Conservation (phyloP, 2,329 filamentous ascomycete species). For the Aspergillus ibericus region DNA sequence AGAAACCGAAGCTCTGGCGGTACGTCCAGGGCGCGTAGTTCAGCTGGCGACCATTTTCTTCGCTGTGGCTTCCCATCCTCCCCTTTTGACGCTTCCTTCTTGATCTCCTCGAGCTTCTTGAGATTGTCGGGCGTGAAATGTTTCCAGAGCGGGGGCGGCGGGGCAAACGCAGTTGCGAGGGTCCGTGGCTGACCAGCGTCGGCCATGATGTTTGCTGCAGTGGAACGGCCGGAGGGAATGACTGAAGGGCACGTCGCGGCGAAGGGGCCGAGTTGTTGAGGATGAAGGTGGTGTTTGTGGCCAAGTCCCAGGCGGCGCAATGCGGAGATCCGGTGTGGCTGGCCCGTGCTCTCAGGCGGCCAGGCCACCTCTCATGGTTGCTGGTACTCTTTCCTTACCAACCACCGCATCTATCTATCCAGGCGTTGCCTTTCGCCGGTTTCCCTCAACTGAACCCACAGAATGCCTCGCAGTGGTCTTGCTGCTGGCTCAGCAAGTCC, state of each 20-base stretch:
- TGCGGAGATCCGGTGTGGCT: slow-evolving; percentile 17
- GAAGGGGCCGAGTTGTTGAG: not conserved
- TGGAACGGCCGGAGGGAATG: no score
- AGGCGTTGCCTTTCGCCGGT: not conserved
- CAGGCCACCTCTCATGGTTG: not conserved
- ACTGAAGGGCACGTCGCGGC: not conserved
- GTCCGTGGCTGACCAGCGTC: slow-evolving; percentile 52
- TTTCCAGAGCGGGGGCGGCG: slow-evolving; percentile 86
- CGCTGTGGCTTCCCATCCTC: slow-evolving; percentile 30
- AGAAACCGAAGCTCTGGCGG: slow-evolving; percentile 74
- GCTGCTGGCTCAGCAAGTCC: slow-evolving; percentile 26
- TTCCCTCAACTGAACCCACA: slow-evolving; percentile 1
- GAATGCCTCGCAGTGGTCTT: slow-evolving; percentile 32
- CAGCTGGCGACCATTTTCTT: slow-evolving; percentile 36
- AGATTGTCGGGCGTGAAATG: slow-evolving; percentile 79
- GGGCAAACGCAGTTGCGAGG: slow-evolving; percentile 70
- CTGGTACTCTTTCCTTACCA: not conserved
- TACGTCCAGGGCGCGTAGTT: slow-evolving; percentile 48
- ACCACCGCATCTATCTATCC: not conserved
- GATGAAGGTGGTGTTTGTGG: not conserved
- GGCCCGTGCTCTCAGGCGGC: slow-evolving; percentile 20
- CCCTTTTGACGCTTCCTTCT: slow-evolving; percentile 38
- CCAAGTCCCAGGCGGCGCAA: not conserved
- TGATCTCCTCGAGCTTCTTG: slow-evolving; percentile 56
- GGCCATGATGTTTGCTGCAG: slow-evolving; percentile 53